Conservation (phyloP, 148 eudicot genomes). For the Arctostaphylos glauca region DNA sequence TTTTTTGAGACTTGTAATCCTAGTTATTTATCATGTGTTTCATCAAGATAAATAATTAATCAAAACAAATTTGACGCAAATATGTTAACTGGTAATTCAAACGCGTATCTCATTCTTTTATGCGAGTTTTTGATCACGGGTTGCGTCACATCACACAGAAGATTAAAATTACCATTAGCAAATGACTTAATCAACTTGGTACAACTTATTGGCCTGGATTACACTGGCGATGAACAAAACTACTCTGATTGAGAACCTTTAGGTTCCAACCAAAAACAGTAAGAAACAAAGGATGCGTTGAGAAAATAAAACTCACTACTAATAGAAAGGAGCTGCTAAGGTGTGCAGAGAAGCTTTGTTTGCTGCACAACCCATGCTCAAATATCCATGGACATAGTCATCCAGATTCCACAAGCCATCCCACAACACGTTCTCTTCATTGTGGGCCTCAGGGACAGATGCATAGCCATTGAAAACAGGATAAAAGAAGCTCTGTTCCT, state of each 20-base stretch:
- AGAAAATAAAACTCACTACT: not conserved
- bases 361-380: conserved; percentile 26
- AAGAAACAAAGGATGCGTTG: not conserved
- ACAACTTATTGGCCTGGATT: not conserved
- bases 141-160: too few relatives aligned
- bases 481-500: conserved; percentile 34
- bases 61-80: too few relatives aligned
- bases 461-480: conserved; percentile 29
- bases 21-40: too few relatives aligned
- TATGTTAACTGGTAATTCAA: too few relatives aligned
- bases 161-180: not conserved
- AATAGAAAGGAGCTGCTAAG: conserved; percentile 23
- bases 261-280: conserved; percentile 1
- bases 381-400: conserved; percentile 37
- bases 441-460: conserved; percentile 30
- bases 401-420: conserved; percentile 64
- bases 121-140: too few relatives aligned
- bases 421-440: conserved; percentile 44
- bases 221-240: not conserved
- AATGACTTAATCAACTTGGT: not conserved
- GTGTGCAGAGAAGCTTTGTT: conserved; percentile 33
- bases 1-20: too few relatives aligned
- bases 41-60: too few relatives aligned
- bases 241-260: conserved; percentile 12
- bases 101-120: too few relatives aligned